Evolutionary conservation across 768 basidiomycete genomes (phyloP), one percentile per base, ranked within the genome.

Genomic region (Strobilomyces confusus): DNA sequence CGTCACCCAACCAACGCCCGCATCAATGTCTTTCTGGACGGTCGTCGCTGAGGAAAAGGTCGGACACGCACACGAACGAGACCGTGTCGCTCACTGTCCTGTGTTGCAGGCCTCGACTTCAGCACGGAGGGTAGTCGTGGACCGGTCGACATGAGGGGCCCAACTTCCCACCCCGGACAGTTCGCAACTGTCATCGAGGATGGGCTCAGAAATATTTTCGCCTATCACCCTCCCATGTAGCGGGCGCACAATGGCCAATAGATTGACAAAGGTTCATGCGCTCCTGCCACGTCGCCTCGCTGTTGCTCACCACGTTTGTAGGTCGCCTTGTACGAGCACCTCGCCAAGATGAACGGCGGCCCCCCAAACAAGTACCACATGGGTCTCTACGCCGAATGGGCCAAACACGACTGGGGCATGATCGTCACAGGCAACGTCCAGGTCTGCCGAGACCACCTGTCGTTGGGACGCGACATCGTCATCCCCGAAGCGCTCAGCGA

Each of bases 241-340:
- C 19, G 70, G 72, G 49, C 68, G 68, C 32, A 61, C 33, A 12
- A 59, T 82, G 23, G 43, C 51, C 20, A 85, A 84, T 56, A 71
- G 79, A 44, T 73, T 84, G 12, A 76, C 77, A 29, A 85, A 85
- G 72, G 83, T 82, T 47, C 17, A 58, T 64, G 25, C 19, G 25
- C 41, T 20, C 14, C 17, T 30, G 17, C 29, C 29, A 3, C 32
- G 14, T 19, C 40, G n/a, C n/a, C 19, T 23, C 9, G 2, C 5
- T n/a, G 12, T 25, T 4, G 23, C 36, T 50, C 51, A 48, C 44
- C n/a, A 23, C 50, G 20, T 11, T 1, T 44, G 22, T 60, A 98
- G 92, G 90, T 82, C n/a, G 85, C 95, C 0, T 77, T 95, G 80
- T 95, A 94, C 59, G 95, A 98, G 67, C 86, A 92, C 61, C 74